A percentile compares a stretch with the other conserved stretches of the same genome.
Conservation (phyloP, 495 filamentous ascomycete genomes). For the Neurospora tetraspora region DNA sequence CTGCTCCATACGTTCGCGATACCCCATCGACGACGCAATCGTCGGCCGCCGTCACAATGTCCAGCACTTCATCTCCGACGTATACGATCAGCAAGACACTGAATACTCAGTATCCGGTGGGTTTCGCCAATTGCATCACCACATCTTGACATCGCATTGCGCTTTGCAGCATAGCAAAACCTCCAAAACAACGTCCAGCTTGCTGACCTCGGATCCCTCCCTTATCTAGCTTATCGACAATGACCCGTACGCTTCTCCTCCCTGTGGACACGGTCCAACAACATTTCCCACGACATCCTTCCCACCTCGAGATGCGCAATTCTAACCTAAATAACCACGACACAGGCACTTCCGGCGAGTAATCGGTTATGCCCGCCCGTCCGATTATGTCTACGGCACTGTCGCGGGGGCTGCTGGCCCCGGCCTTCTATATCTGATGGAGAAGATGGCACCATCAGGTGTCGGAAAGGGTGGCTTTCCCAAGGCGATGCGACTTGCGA, state of each 20-base stretch:
- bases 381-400: conserved; percentile 66
- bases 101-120: conserved; percentile 71
- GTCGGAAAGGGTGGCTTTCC: conserved; percentile 72
- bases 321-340: conserved; percentile 15
- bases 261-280: background rate
- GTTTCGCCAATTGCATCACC: conserved; percentile 22
- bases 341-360: conserved; percentile 83
- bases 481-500: conserved; percentile 68
- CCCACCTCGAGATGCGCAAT: background rate
- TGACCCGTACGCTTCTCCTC: conserved; percentile 69
- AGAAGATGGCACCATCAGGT: conserved; percentile 70
- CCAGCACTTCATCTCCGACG: conserved; percentile 45
- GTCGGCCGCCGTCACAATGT: conserved; percentile 42
- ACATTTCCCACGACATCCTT: background rate
- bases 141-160: background rate
- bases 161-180: conserved; percentile 7
- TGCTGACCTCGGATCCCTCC: background rate
- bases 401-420: conserved; percentile 59
- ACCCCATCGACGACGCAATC: conserved; percentile 20
- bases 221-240: conserved; percentile 77
- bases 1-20: conserved; percentile 10
- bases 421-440: conserved; percentile 62
- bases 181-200: conserved; percentile 6
- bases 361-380: conserved; percentile 69
- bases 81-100: conserved; percentile 60